A percentile compares a stretch with the other conserved stretches of the same genome.
Evolutionary conservation across 192 early-diverging fungal genomes (phyloP).

Genomic region (Backusella morwellensis): DNA sequence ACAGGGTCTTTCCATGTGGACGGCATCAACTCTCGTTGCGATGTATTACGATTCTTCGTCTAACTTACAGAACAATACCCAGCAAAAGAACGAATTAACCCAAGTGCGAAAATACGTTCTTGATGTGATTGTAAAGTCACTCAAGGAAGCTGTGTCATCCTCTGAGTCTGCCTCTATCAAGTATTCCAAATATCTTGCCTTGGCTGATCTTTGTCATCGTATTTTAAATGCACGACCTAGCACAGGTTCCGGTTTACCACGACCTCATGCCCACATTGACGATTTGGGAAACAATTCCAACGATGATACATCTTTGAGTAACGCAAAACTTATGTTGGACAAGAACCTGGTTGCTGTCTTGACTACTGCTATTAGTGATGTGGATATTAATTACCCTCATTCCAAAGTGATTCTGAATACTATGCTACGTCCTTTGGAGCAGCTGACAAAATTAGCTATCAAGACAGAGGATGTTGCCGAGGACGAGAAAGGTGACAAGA

Average conservation of each 20-base stretch:
- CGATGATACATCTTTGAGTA: slow-evolving; percentile 59
- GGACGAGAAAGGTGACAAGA: slow-evolving; percentile 49
- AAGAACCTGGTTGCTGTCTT: slow-evolving; percentile 80
- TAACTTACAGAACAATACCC: slow-evolving; percentile 46
- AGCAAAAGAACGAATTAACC: slow-evolving; percentile 52
- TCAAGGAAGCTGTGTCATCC: slow-evolving; percentile 61
- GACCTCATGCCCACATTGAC: neutral
- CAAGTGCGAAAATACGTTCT: slow-evolving; percentile 65
- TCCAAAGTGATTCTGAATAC: slow-evolving; percentile 70
- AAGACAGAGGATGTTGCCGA: slow-evolving; percentile 66
- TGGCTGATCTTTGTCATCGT: slow-evolving; percentile 67
- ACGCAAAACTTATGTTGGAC: slow-evolving; percentile 84
- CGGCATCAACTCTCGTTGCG: slow-evolving; percentile 62
- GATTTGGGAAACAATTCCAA: slow-evolving; percentile 24
- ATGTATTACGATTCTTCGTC: slow-evolving; percentile 45
- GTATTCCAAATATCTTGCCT: slow-evolving; percentile 65
- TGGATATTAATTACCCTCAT: slow-evolving; percentile 90
- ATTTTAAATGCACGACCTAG: slow-evolving; percentile 57
- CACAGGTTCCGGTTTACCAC: neutral
- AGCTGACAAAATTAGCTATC: slow-evolving; percentile 85
- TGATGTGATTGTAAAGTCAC: slow-evolving; percentile 58
- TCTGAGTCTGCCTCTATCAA: slow-evolving; percentile 49
- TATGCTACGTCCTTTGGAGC: slow-evolving; percentile 87
- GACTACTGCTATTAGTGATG: slow-evolving; percentile 75
- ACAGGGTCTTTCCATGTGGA: slow-evolving; percentile 65